Evolutionary conservation across 116 monocot species (phyloP), one percentile per base, ranked within the genome.

Genomic region (Thalassia testudinum): DNA sequence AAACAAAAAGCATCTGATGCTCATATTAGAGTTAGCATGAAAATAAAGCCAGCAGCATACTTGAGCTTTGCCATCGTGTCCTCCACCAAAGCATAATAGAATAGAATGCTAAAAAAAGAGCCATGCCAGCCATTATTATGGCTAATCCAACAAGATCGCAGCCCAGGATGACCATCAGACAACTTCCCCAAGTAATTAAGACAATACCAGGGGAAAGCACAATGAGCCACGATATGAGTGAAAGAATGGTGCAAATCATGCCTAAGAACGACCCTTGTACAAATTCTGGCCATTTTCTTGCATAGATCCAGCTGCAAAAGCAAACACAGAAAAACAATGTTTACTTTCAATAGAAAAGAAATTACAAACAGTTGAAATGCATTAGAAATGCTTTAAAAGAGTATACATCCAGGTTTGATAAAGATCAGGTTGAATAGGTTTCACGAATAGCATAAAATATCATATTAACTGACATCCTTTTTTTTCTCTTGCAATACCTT

Each of bases 21-120:
- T 34, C 10, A 34, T 34, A 5, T 34, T 34, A 34, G 6, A 34
- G 3, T 10, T 5, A 10, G 3, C 10, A 34, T 34, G 10, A 34
- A 34, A 34, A 34, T 34, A 34, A 34, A 34, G 52, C 21, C 18
- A 23, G 24, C 20, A 54, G 78, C 89, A 57, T 85, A 88, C 95
- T 88, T 60, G 95, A 95, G 79, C 88, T 95, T 72, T 95, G 95
- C 95, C 95, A 95, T 61, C 85, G 88, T 43, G 95, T 95, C 67
- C 95, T 76, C 95, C 95, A 95, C 88, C 95, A 95, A 43, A 95
- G 81, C 95, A 95, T 95, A 57, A 95, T 82, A 37, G 89, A 95
- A 70, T 95, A 95, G 63, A 95, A 95, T 37, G 89, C 85, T 45
- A 95, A 52, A 37, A 95, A 62, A 62, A 95, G 79, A 57, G 95